Base-by-base conservation (phyloP, 495 filamentous ascomycete species). In the Neurospora cerealis region DNA sequence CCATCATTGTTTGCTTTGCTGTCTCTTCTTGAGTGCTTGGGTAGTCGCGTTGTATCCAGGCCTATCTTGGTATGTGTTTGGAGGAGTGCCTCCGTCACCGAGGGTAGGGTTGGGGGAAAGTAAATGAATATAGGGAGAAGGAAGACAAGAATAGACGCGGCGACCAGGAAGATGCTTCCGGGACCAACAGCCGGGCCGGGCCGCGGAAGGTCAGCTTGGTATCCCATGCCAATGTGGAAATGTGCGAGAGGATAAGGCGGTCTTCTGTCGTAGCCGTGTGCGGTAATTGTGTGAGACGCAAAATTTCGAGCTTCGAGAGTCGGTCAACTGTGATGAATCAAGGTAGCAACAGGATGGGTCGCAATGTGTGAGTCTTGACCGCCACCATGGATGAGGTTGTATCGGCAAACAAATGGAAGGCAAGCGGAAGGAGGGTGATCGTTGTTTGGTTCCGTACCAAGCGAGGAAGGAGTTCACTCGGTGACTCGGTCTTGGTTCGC, bases 71-170 rank as follows among this genome's bases (percentile, higher is more conserved):
- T 75, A 73, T 87, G 85, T 3, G 85, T 87, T 72, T 85, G 81
- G 4, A 82, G 74, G 28, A 87, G 77, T 36, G 84, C 87, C 82
- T 84, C 87, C 77, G 79, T 84, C 71, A 76, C 81, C 75, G 81
- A 84, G 2, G 81, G 83, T 4, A 77, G 83, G 21, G 79, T 78
- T 4, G 85, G 86, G 10, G 86, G 82, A 69, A 87, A 84, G 66
- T 84, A 81, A 46, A 86, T 74, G 48, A 87, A 74, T 42, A 86
- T 78, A 41, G 87, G 84, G 42, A 87, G 73, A 48, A 87, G 72
- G 72, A 87, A 88, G 60, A 85, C 85, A 32, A 78, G 74, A 17
- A 85, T 81, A 37, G 87, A 86, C 39, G 86, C 73, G 42, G 78
- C 9, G 2, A 87, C 74, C 19, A 93, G 72, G 73, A 83, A 79